Conservation (phyloP, 768 basidiomycete genomes). For the Paxillus ammoniavirescens region DNA sequence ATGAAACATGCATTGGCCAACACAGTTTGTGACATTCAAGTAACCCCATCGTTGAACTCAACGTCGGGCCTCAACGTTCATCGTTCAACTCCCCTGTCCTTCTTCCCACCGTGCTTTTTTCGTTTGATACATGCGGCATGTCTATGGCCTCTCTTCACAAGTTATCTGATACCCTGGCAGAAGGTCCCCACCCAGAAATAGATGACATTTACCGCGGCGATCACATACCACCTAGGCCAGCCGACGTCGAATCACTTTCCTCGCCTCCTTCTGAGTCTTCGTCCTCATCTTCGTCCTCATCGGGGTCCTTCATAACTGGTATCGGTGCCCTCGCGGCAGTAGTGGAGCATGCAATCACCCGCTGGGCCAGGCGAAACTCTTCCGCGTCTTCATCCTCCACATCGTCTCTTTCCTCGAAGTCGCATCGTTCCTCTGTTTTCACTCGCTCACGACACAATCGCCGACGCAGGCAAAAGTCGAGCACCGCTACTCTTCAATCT, state of each 20-base stretch:
- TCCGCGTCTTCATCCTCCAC: constrained; percentile 45
- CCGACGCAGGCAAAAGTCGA: constrained; percentile 45
- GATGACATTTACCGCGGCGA: constrained; percentile 65
- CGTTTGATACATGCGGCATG: no score
- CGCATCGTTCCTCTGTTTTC: constrained; percentile 32
- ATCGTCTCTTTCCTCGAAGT: constrained; percentile 36
- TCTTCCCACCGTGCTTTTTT: background rate
- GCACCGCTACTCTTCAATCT: constrained; percentile 50
- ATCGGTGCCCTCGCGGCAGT: constrained; percentile 57
- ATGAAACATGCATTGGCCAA: background rate
- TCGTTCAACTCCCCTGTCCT: background rate
- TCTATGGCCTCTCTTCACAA: background rate
- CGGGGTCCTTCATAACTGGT: constrained; percentile 37
- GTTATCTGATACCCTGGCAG: constrained; percentile 2
- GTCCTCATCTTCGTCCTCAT: constrained; percentile 30
- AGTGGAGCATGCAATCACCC: constrained; percentile 67
- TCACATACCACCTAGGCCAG: constrained; percentile 32
- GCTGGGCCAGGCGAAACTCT: constrained; percentile 62
- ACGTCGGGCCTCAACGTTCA: background rate
- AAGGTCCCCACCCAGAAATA: constrained; percentile 17
- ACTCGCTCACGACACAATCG: constrained; percentile 42
- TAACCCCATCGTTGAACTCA: background rate
- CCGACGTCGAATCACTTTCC: constrained; percentile 24
- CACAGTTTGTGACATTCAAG: no score
- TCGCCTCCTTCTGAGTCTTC: constrained; percentile 33